Evolutionary conservation across 2,329 filamentous ascomycete genomes (phyloP).

Genomic region (Fusarium sp.): DNA sequence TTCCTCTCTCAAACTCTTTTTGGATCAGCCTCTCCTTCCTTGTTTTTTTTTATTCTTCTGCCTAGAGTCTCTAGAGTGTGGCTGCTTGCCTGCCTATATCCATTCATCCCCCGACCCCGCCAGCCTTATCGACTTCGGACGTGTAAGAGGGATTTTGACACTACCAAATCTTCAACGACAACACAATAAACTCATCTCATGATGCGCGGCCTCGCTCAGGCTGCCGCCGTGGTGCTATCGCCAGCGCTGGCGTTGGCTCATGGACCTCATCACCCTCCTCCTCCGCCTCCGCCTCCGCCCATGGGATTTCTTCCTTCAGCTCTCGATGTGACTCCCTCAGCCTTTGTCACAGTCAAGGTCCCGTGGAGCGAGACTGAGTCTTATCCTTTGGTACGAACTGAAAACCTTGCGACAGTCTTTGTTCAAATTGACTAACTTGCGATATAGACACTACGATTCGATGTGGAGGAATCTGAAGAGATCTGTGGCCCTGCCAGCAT

Average conservation of each 20-base stretch:
- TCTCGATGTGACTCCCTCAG: constrained; percentile 39
- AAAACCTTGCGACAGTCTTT: neutral
- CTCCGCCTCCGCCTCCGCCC: constrained; percentile 29
- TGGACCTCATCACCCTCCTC: constrained; percentile 38
- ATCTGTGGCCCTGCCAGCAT: constrained; percentile 64
- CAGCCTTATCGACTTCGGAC: neutral
- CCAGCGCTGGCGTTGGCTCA: constrained; percentile 44
- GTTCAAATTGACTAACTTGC: constrained; percentile 18
- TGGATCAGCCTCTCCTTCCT: constrained; percentile 7
- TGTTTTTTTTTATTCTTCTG: constrained; percentile 32
- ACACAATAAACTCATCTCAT: constrained; percentile 22
- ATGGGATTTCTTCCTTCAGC: constrained; percentile 38
- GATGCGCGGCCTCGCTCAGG: constrained; percentile 52
- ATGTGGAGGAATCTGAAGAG: constrained; percentile 62
- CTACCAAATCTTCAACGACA: constrained; percentile 2
- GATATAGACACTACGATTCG: constrained; percentile 58
- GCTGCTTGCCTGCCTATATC: constrained; percentile 14
- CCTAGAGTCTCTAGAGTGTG: constrained; percentile 25
- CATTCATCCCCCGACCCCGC: neutral
- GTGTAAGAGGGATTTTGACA: constrained; percentile 20
- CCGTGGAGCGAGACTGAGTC: constrained; percentile 27
- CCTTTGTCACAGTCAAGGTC: constrained; percentile 44
- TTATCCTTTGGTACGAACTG: constrained; percentile 46
- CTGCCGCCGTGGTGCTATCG: constrained; percentile 49
- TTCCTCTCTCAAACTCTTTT: constrained; percentile 17